These are phyloP conservation scores for Russula brevipes DNA, from an alignment of 768 basidiomycete species.

Conservation along the genomic window DNA sequence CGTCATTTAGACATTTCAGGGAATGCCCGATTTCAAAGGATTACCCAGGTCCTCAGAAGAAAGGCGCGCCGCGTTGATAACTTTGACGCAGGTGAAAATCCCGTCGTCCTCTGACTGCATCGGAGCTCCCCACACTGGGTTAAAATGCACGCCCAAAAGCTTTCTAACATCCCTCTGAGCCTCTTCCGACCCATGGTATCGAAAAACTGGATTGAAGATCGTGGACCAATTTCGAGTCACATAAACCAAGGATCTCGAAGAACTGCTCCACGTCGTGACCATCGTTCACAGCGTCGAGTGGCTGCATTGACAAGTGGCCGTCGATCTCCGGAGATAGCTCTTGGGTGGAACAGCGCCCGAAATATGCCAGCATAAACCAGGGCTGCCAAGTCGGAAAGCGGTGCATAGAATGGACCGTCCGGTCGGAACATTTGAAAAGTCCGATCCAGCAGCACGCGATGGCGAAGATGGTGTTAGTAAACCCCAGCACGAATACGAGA, in stretches of 20 bases:
- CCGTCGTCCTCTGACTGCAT: neutral
- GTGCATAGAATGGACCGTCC: no score
- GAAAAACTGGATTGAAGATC: neutral
- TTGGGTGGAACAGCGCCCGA: neutral
- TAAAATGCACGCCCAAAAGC: neutral
- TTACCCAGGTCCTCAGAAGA: neutral
- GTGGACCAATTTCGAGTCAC: neutral
- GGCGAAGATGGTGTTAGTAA: neutral
- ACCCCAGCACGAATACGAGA: neutral
- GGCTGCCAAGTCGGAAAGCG: neutral
- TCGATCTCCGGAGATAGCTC: neutral
- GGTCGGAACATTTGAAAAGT: no score
- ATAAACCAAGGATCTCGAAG: conserved; percentile 1
- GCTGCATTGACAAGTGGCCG: neutral
- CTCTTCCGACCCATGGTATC: neutral
- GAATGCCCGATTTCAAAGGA: neutral
- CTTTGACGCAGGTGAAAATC: neutral
- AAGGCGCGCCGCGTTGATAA: neutral
- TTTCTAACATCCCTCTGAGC: neutral
- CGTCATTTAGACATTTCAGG: neutral
- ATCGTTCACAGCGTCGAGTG: neutral
- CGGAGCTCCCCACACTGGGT: neutral
- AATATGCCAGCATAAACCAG: neutral
- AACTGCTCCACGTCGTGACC: conserved; percentile 4
- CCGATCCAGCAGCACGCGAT: neutral